Percentiles rank a stretch among this genome's conserved stretches.
Conservation (phyloP, 306 rosid species). For the Purshia tridentata region DNA sequence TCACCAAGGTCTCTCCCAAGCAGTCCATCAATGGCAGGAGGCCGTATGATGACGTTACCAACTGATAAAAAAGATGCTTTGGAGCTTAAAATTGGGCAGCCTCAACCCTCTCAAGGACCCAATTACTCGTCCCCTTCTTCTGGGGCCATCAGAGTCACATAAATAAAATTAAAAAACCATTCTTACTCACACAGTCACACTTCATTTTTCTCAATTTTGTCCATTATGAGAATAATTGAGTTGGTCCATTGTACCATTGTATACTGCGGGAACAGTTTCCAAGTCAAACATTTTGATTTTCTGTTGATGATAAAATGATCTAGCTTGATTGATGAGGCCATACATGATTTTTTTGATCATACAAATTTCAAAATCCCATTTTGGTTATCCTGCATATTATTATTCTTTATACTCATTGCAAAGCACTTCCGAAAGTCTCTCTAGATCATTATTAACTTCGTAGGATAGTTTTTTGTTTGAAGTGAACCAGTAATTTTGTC, state of each 20-base stretch:
- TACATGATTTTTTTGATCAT: background rate
- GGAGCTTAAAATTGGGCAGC: constrained; percentile 45
- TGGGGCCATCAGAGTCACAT: constrained; percentile 43
- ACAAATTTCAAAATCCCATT: too few relatives aligned
- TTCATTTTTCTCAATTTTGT: constrained; percentile 10
- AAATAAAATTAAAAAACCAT: background rate
- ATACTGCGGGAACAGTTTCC: constrained; percentile 1
- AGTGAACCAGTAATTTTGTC: too few relatives aligned
- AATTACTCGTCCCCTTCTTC: constrained; percentile 26
- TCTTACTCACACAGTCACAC: too few relatives aligned
- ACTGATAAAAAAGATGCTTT: constrained; percentile 27
- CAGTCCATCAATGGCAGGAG: constrained; percentile 8
- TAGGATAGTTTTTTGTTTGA: too few relatives aligned
- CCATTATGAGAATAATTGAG: background rate
- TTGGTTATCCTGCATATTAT: background rate
- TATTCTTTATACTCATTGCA: background rate
- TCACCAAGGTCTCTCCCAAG: constrained; percentile 34
- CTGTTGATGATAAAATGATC: background rate
- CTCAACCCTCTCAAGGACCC: constrained; percentile 30
- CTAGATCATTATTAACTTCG: too few relatives aligned
- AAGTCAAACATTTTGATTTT: background rate
- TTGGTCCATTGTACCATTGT: background rate
- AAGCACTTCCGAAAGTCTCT: too few relatives aligned
- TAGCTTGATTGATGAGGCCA: background rate
- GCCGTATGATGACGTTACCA: background rate